Evolutionary conservation across 352 stramenopile genomes (phyloP).

Genomic region (Pythium dissotocum): DNA sequence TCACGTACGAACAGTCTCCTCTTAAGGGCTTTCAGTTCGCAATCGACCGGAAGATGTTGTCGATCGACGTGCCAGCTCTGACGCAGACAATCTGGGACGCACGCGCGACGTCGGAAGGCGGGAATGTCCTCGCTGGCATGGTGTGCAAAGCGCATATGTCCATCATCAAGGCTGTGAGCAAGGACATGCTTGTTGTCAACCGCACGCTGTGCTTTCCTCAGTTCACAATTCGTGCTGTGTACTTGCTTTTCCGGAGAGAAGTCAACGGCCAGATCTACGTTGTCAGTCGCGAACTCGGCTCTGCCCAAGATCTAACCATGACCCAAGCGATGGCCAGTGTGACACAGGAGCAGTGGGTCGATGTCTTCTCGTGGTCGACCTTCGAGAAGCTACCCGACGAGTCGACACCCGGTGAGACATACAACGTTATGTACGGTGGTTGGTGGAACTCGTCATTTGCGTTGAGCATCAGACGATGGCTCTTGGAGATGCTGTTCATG

Average conservation of each 20-base stretch:
- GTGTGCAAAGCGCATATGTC: constrained; percentile 8
- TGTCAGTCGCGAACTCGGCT: constrained; percentile 21
- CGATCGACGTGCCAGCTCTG: constrained; percentile 7
- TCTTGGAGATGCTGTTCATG: constrained; percentile 29
- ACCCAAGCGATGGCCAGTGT: constrained; percentile 2
- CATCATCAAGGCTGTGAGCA: constrained; percentile 19
- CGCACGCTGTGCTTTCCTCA: constrained; percentile 7
- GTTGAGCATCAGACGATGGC: constrained; percentile 5
- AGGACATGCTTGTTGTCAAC: constrained; percentile 22
- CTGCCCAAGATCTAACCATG: constrained; percentile 4
- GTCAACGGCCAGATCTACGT: constrained; percentile 14
- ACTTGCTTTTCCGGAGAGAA: constrained; percentile 17
- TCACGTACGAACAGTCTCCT: constrained; percentile 12
- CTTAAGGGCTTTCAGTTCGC: constrained; percentile 13
- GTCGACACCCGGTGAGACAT: background rate
- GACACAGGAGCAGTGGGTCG: constrained; percentile 15
- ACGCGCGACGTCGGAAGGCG: background rate
- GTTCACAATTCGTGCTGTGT: constrained; percentile 8
- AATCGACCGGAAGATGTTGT: constrained; percentile 9
- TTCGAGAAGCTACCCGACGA: constrained; percentile 15
- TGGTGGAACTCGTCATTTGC: constrained; percentile 15
- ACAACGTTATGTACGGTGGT: constrained; percentile 12
- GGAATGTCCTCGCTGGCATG: constrained; percentile 1
- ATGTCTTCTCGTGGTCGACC: constrained; percentile 18
- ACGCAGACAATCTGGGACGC: constrained; percentile 15